Base-by-base conservation (phyloP, 208 protist species). In the Trypanosoma cruzi region DNA sequence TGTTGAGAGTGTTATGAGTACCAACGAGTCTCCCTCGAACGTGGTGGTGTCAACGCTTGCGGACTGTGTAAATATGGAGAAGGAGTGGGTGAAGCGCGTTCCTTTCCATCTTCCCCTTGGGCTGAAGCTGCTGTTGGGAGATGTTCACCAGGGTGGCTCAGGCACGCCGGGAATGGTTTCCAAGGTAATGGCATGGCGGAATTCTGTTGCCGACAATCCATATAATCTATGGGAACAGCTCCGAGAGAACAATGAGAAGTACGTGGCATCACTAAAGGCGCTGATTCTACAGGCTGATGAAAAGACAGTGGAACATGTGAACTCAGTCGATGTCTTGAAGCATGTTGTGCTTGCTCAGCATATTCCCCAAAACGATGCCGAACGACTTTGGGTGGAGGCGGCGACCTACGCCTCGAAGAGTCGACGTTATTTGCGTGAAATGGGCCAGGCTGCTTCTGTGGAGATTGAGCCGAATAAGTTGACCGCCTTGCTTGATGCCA, bases 101-200 rank as follows among this genome's bases (percentile, higher is more conserved):
- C 72, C 81, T 11, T 94, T 96, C 64, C 84, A 77, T 40, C 83
- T 98, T 11, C 93, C 96, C 20, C 57, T 34, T 24, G 89, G 90
- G 16, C 56, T 98, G 53, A 74, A 93, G 62, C 82, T 98, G 7
- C 54, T 98, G 11, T 80, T 98, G 4, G 95, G 89, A 4, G 93
- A 97, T 61, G 81, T 97, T 34, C 90, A 96, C 74, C 74, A 88
- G 48, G 92, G 92, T 26, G 97, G 97, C 58, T 91, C 92, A 29
- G 89, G 92, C 77, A 99, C 97, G 24, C 97, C 97, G 4, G 89
- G 92, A 31, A 98, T 99, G 96, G 97, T 98, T 1, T 79, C 85
- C 5, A 96, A 93, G 66, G 89, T 99, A 8, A 90, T 98, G 78
- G 76, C 80, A 46, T 99, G 96, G 95, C 84, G 82, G 46, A 87